Evolutionary conservation across 2,329 filamentous ascomycete species (phyloP).

Genomic region (Aspergillus carbonarius): DNA sequence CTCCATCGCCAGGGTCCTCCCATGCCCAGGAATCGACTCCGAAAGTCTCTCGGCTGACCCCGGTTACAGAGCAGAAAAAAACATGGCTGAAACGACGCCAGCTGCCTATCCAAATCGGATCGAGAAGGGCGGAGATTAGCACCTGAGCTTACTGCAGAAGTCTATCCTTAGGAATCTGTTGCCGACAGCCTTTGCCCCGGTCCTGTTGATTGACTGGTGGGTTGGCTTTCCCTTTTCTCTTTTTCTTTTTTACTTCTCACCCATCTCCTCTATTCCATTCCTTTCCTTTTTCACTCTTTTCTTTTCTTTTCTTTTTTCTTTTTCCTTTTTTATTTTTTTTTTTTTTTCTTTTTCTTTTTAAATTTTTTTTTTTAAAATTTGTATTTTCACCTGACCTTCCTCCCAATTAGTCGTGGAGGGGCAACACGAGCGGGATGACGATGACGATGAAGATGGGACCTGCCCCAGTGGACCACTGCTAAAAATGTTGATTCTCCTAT

Average conservation of each 20-base stretch:
- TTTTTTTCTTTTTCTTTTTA: not conserved
- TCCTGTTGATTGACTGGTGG: not conserved
- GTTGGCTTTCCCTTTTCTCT: not conserved
- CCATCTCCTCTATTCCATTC: not conserved
- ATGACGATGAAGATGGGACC: not conserved
- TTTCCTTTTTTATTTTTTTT: not conserved
- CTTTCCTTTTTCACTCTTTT: not conserved
- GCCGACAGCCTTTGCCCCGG: conserved; percentile 12
- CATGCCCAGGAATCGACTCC: conserved; percentile 26
- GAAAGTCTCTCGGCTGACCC: conserved; percentile 26
- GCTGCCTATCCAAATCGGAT: conserved; percentile 19
- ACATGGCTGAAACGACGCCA: conserved; percentile 22
- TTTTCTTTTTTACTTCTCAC: not conserved
- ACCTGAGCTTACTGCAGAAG: conserved; percentile 21
- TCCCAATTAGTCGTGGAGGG: not conserved
- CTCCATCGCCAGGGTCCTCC: conserved; percentile 25
- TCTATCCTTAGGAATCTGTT: conserved; percentile 29
- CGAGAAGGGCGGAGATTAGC: conserved; percentile 12
- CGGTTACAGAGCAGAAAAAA: conserved; percentile 20
- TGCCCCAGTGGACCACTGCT: not conserved
- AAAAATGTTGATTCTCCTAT: not conserved
- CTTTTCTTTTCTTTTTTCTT: not conserved
- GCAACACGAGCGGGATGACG: not conserved
- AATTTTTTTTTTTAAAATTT: not conserved
- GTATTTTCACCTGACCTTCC: not conserved